phyloP scores from a whole-genome alignment of 208 protist species.

The Crithidia thermophila region DNA sequence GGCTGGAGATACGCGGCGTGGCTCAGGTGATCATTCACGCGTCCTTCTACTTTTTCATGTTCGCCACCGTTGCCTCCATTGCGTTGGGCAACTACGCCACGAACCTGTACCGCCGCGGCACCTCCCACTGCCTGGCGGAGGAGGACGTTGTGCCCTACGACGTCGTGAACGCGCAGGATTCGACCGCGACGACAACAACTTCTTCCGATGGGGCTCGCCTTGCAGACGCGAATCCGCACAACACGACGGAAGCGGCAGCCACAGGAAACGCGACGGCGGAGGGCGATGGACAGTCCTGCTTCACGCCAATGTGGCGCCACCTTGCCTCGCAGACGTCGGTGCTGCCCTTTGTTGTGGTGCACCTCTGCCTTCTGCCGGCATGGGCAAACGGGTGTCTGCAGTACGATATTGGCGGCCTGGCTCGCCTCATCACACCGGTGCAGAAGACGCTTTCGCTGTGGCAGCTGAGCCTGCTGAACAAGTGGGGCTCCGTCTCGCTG shows the following conservation, averaged over 20 bases:
- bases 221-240: too few relatives aligned
- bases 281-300: not conserved
- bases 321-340: not conserved
- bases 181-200: not conserved
- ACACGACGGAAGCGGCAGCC: not conserved
- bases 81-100: constrained; percentile 71
- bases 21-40: constrained; percentile 43
- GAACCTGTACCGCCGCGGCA: constrained; percentile 50
- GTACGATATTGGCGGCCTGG: constrained; percentile 38
- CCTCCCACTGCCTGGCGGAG: constrained; percentile 11
- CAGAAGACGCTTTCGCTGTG: constrained; percentile 25
- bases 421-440: constrained; percentile 27
- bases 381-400: constrained; percentile 41
- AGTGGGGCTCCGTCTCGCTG: not conserved
- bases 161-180: not conserved
- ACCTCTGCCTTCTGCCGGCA: constrained; percentile 34
- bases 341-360: constrained; percentile 13
- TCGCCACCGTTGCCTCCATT: constrained; percentile 57
- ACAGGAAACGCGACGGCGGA: not conserved
- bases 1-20: constrained; percentile 62
- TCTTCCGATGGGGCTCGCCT: too few relatives aligned
- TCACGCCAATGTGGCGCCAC: not conserved
- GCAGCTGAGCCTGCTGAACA: constrained; percentile 24
- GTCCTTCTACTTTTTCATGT: constrained; percentile 68
- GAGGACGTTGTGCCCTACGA: not conserved